phyloP scores from a whole-genome alignment of 495 filamentous ascomycete genomes.

The Penicillium bialowiezense region DNA sequence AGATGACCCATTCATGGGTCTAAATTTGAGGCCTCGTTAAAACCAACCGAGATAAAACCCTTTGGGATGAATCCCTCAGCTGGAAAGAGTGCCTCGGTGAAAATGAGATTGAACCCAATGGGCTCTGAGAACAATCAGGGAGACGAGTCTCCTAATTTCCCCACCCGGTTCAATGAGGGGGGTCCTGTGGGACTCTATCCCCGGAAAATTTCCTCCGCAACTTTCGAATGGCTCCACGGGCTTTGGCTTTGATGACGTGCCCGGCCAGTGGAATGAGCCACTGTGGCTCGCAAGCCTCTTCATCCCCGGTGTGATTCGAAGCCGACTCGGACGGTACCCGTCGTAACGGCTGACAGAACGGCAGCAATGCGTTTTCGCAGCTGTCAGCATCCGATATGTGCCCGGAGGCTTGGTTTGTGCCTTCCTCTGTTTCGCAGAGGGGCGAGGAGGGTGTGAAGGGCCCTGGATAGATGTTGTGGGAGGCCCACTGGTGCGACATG shows the following conservation, averaged over 20 bases:
- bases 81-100: conserved; percentile 1
- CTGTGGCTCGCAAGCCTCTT: neutral
- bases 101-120: neutral
- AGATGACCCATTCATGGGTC: neutral
- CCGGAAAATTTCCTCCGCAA: neutral
- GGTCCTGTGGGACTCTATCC: neutral
- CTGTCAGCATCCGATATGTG: neutral
- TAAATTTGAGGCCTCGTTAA: conserved; percentile 3
- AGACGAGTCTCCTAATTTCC: neutral
- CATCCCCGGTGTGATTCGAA: neutral
- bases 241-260: neutral
- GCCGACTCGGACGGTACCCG: neutral
- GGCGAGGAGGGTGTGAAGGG: no score
- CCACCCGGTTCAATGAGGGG: neutral
- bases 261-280: neutral
- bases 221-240: neutral
- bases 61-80: neutral
- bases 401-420: neutral
- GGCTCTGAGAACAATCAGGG: neutral
- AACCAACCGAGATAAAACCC: conserved; percentile 2
- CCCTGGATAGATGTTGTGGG: no score
- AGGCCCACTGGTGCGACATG: no score
- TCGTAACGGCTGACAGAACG: neutral
- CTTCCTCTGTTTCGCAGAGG: no score
- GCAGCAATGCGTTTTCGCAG: neutral